These are phyloP conservation scores for Penicillium waksmanii DNA, from an alignment of 495 filamentous ascomycete species.

Conservation along the genomic window DNA sequence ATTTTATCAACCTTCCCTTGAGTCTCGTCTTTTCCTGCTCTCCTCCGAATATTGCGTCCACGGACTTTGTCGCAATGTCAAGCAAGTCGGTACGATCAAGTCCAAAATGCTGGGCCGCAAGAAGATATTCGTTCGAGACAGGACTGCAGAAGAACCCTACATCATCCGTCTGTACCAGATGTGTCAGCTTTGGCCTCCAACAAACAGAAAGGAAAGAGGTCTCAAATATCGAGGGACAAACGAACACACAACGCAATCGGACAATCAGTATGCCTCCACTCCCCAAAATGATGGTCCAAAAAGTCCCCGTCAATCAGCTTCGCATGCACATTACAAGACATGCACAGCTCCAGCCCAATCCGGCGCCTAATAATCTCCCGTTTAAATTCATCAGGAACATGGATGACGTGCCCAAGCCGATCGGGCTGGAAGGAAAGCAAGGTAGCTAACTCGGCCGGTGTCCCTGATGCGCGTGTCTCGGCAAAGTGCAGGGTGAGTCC, in stretches of 20 bases:
- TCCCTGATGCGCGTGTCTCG: slow-evolving; percentile 59
- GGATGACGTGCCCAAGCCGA: slow-evolving; percentile 78
- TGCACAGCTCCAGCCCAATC: slow-evolving; percentile 74
- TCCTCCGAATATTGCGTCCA: slow-evolving; percentile 67
- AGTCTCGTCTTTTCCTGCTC: slow-evolving; percentile 64
- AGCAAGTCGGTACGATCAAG: slow-evolving; percentile 59
- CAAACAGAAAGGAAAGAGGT: slow-evolving; percentile 2
- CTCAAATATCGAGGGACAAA: slow-evolving; percentile 20
- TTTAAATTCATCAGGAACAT: slow-evolving; percentile 62
- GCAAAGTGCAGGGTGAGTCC: slow-evolving; percentile 79
- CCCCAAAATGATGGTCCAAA: slow-evolving; percentile 73
- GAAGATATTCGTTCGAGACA: slow-evolving; percentile 77
- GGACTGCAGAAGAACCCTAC: slow-evolving; percentile 81
- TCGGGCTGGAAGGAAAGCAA: slow-evolving; percentile 69
- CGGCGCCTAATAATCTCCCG: slow-evolving; percentile 54
- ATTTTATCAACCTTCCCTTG: slow-evolving; percentile 47
- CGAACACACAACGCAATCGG: slow-evolving; percentile 63
- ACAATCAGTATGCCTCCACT: slow-evolving; percentile 59
- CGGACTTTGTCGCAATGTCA: slow-evolving; percentile 56
- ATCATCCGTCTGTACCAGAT: slow-evolving; percentile 72
- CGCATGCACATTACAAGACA: slow-evolving; percentile 81
- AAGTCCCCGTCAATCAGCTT: slow-evolving; percentile 72
- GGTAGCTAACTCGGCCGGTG: slow-evolving; percentile 59
- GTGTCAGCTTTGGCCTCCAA: slow-evolving; percentile 9
- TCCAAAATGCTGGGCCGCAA: slow-evolving; percentile 73